phyloP scores from a whole-genome alignment of 306 rosid species.

The Dryas drummondii region DNA sequence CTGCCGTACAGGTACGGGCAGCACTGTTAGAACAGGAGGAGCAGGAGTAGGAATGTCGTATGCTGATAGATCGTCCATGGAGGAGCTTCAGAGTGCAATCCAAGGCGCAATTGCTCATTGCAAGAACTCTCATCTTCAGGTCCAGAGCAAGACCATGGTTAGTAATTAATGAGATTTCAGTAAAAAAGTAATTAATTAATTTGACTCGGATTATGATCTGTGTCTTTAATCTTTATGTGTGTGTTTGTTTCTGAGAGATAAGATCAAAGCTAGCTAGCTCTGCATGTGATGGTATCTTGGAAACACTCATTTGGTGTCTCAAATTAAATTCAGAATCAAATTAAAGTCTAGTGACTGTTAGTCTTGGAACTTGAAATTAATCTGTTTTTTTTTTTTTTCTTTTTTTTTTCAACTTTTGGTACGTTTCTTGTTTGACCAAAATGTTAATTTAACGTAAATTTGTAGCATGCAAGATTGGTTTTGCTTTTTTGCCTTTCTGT shows the following conservation, averaged over 20 bases:
- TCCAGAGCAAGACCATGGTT: constrained; percentile 44
- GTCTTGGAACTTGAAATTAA: constrained; percentile 35
- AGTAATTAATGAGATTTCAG: constrained; percentile 48
- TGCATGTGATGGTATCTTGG: constrained; percentile 33
- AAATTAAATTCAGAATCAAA: constrained; percentile 29
- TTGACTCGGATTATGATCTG: neutral
- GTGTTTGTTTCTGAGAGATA: constrained; percentile 1
- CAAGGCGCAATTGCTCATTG: constrained; percentile 98
- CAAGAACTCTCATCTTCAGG: constrained; percentile 59
- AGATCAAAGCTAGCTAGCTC: neutral
- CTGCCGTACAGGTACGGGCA: constrained; percentile 21
- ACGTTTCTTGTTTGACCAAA: constrained; percentile 13
- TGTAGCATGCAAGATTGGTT: constrained; percentile 21
- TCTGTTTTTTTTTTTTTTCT: neutral
- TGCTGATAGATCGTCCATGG: constrained; percentile 64
- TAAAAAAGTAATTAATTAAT: neutral
- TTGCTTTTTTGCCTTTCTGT: neutral
- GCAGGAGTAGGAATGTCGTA: neutral
- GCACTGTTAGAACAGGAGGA: too few relatives aligned
- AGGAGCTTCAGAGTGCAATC: constrained; percentile 93
- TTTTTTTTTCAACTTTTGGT: neutral
- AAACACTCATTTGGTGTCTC: constrained; percentile 24
- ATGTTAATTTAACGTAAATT: constrained; percentile 22
- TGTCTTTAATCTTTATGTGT: constrained; percentile 12
- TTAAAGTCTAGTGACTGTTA: constrained; percentile 15